phyloP scores from a whole-genome alignment of 495 filamentous ascomycete species.

The Hypoxylon lienhwacheense region DNA sequence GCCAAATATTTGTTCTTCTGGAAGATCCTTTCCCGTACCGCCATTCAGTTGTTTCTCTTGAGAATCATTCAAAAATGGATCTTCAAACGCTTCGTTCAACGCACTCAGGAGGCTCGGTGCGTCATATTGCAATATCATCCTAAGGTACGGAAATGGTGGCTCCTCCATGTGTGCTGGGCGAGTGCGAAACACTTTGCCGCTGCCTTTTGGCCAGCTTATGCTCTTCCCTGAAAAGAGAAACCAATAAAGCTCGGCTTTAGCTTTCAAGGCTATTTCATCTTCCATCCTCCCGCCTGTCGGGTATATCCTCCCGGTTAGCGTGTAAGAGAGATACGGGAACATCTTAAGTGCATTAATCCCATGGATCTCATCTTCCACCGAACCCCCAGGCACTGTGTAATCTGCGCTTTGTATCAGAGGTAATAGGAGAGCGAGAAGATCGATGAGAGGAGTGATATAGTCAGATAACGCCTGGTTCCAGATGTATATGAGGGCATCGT shows the following conservation, averaged over 20 bases:
- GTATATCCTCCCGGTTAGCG: conserved; percentile 87
- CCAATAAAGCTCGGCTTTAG: conserved; percentile 86
- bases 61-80: conserved; percentile 83
- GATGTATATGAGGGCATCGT: conserved; percentile 94
- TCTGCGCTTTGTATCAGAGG: conserved; percentile 57
- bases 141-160: conserved; percentile 78
- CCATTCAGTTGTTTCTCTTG: conserved; percentile 59
- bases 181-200: conserved; percentile 56
- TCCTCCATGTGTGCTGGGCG: conserved; percentile 52
- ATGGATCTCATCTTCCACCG: conserved; percentile 53
- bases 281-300: conserved; percentile 76
- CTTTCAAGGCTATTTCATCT: conserved; percentile 67
- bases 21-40: conserved; percentile 49
- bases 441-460: conserved; percentile 86
- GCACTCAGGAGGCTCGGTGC: conserved; percentile 91
- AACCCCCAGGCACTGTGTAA: conserved; percentile 44
- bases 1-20: conserved; percentile 66
- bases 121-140: conserved; percentile 83
- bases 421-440: conserved; percentile 74
- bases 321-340: conserved; percentile 92
- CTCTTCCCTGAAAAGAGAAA: conserved; percentile 86
- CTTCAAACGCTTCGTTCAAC: conserved; percentile 96
- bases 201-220: conserved; percentile 64
- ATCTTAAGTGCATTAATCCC: conserved; percentile 79
- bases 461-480: conserved; percentile 91